Conservation (phyloP, 768 basidiomycete genomes). For the Amanita polypyramis region DNA sequence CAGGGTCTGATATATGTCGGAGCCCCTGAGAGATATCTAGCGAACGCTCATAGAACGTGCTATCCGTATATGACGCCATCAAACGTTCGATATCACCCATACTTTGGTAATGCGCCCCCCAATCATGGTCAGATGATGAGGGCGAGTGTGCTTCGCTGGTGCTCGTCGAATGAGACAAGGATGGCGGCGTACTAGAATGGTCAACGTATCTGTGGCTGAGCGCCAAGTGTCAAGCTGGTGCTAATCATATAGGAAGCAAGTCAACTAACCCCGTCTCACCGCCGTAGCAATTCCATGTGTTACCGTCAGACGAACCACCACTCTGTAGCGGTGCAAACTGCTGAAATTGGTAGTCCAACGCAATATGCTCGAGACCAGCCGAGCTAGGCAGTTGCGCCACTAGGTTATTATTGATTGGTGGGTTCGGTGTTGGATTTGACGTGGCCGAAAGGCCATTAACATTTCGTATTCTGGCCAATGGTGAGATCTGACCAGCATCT, state of each 20-base stretch:
- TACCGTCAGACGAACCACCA: background rate
- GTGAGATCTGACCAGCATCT: background rate
- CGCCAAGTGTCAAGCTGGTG: background rate
- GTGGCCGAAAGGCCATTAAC: background rate
- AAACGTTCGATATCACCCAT: background rate
- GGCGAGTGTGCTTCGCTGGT: slow-evolving; percentile 5
- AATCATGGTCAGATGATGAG: slow-evolving; percentile 1
- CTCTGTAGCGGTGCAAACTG: background rate
- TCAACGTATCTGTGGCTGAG: background rate
- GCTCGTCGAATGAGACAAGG: slow-evolving; percentile 1
- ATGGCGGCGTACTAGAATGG: slow-evolving; percentile 1
- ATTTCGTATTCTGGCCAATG: background rate
- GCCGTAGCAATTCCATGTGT: background rate
- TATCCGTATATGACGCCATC: slow-evolving; percentile 1
- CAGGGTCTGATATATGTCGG: too few relatives aligned
- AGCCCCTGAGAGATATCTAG: background rate
- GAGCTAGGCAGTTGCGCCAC: background rate
- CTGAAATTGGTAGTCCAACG: background rate
- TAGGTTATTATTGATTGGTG: background rate
- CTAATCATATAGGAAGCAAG: background rate
- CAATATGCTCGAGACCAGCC: background rate
- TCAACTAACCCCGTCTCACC: background rate
- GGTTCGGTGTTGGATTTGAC: background rate
- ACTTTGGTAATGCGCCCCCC: slow-evolving; percentile 2
- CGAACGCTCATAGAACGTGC: background rate